Evolutionary conservation across 2,329 filamentous ascomycete genomes (phyloP), one percentile per base, ranked within the genome.

Genomic region (Cladosporium sp.): DNA sequence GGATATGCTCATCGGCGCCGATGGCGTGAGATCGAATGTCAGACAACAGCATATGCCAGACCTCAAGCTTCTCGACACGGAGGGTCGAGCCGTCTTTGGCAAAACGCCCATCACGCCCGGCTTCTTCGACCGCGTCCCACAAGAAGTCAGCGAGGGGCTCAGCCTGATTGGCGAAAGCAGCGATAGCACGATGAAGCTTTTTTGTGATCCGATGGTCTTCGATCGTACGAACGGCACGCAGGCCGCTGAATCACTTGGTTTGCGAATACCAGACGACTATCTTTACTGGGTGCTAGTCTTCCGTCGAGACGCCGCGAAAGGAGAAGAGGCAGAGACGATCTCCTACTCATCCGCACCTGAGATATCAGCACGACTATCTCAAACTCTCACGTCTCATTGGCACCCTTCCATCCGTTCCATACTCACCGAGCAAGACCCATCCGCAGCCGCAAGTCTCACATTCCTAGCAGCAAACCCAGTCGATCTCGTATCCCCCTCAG

Each of bases 371-470:
- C 25, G 42, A 35, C 40, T 47, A n/a, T 47, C 44, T n/a, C 47
- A 54, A 8, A 52, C 55, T 28, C 56, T 62, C 10, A 59, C 54
- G 17, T 45, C 53, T 34, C 45, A 57, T 22, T 61, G 61, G 61
- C 50, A 57, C 36, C 49, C 58, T 13, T 24, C 32, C 34, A 40
- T 62, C 35, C 49, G 53, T 13, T 49, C 50, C 17, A 42, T 62
- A n/a, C 49, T 62, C 42, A 54, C 58, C 32, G 35, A 61, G 12
- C 61, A 62, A 52, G 53, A 72, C 53, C 54, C 63, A n/a, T 60
- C 39, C 5, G 66, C 71, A 42, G 62, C 72, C 3, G 67, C 71
- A 3, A 67, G 69, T n/a, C 61, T 71, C 47, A 67, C 67, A 9
- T 65, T 74, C 57, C 60, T 66, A 12, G 71, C 71, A 7, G 62